phyloP scores from a whole-genome alignment of 2,329 filamentous ascomycete species.

The Aspergillus udagawae region DNA sequence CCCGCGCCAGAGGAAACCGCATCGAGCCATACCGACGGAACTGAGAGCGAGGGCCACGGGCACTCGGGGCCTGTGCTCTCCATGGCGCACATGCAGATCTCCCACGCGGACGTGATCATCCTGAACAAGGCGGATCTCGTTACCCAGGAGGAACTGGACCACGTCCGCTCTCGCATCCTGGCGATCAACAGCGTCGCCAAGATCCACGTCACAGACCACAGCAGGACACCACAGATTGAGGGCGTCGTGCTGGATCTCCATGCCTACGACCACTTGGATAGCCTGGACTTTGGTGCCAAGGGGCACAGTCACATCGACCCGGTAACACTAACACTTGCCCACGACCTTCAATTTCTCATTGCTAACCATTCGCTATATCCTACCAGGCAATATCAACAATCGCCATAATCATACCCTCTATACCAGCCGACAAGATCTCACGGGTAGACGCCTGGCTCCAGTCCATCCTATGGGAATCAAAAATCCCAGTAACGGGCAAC shows the following conservation, averaged over 20 bases:
- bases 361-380: not conserved
- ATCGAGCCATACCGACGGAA: slow-evolving; percentile 44
- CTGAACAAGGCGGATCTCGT: slow-evolving; percentile 94
- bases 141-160: slow-evolving; percentile 61
- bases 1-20: slow-evolving; percentile 38
- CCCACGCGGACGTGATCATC: slow-evolving; percentile 90
- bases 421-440: slow-evolving; percentile 56
- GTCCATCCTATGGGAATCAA: slow-evolving; percentile 73
- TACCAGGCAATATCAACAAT: slow-evolving; percentile 76
- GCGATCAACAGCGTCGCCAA: slow-evolving; percentile 89
- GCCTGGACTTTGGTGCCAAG: slow-evolving; percentile 66
- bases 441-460: slow-evolving; percentile 77
- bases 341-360: not conserved
- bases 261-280: slow-evolving; percentile 80
- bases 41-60: slow-evolving; percentile 36
- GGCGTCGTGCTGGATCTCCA: slow-evolving; percentile 85
- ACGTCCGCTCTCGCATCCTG: slow-evolving; percentile 65
- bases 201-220: slow-evolving; percentile 75
- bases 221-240: slow-evolving; percentile 75
- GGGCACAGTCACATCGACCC: slow-evolving; percentile 90
- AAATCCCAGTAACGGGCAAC: slow-evolving; percentile 18
- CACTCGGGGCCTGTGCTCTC: slow-evolving; percentile 69
- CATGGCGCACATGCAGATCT: slow-evolving; percentile 93
- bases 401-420: slow-evolving; percentile 61
- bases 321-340: slow-evolving; percentile 38